phyloP scores from a whole-genome alignment of 345 rosid species.

The Ricinus communis region DNA sequence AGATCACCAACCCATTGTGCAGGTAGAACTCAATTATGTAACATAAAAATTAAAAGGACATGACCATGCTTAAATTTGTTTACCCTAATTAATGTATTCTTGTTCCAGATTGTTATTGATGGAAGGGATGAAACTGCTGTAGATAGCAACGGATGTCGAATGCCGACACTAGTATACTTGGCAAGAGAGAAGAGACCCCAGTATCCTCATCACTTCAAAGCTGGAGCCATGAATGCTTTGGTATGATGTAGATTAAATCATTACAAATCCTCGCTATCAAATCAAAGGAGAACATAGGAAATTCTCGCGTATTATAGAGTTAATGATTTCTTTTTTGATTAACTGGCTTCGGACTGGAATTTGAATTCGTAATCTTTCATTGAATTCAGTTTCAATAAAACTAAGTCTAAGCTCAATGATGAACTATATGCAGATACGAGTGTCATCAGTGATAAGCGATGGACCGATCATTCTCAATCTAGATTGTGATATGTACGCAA shows the following conservation, averaged over 20 bases:
- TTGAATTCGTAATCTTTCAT: too few relatives aligned
- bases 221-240: slow-evolving; percentile 87
- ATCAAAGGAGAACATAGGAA: too few relatives aligned
- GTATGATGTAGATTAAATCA: slow-evolving; percentile 25
- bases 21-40: not conserved
- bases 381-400: too few relatives aligned
- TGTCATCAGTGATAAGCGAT: slow-evolving; percentile 58
- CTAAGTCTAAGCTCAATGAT: too few relatives aligned
- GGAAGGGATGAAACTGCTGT: slow-evolving; percentile 36
- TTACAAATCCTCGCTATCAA: too few relatives aligned
- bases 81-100: not conserved
- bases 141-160: slow-evolving; percentile 28
- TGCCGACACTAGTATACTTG: slow-evolving; percentile 72
- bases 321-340: too few relatives aligned
- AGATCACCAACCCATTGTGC: slow-evolving; percentile 53
- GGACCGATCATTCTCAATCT: slow-evolving; percentile 57
- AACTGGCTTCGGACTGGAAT: too few relatives aligned
- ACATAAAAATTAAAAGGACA: not conserved
- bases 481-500: slow-evolving; percentile 88
- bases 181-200: slow-evolving; percentile 76
- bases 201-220: slow-evolving; percentile 71
- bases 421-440: slow-evolving; percentile 48
- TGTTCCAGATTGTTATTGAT: slow-evolving; percentile 51
- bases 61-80: not conserved
- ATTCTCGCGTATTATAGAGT: too few relatives aligned